Evolutionary conservation across 441 rosid genomes (phyloP).

Genomic region (Pelargonium cotyledonis): DNA sequence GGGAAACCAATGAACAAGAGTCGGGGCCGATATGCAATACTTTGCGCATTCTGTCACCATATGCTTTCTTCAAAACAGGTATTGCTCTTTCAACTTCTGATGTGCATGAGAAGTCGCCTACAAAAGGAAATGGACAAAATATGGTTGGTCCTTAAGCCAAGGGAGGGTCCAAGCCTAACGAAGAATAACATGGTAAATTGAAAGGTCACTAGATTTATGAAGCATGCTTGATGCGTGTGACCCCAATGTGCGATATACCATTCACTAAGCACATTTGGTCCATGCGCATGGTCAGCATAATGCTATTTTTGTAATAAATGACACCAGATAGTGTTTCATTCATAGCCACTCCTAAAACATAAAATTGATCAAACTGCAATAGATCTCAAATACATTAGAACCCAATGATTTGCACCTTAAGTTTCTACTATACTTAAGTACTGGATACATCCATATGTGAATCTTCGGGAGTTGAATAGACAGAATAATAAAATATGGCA

Average conservation of each 20-base stretch:
- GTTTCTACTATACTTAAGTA: background rate
- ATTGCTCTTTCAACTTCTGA: conserved; percentile 31
- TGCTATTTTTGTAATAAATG: too few relatives aligned
- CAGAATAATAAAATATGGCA: background rate
- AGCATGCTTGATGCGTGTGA: too few relatives aligned
- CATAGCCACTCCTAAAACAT: conserved; percentile 4
- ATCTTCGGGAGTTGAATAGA: background rate
- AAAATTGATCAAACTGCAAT: background rate
- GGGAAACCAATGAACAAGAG: conserved; percentile 36
- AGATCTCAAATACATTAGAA: too few relatives aligned
- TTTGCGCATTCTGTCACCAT: conserved; percentile 37
- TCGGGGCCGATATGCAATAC: conserved; percentile 42
- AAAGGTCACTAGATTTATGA: too few relatives aligned
- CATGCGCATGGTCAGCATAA: too few relatives aligned
- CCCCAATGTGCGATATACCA: too few relatives aligned
- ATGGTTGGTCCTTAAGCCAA: background rate
- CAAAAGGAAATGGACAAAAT: background rate
- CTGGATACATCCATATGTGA: background rate
- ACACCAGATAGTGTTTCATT: background rate
- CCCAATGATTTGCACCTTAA: background rate
- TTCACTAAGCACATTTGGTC: too few relatives aligned
- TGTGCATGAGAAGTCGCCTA: conserved; percentile 36
- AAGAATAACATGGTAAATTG: too few relatives aligned
- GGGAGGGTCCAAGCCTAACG: too few relatives aligned
- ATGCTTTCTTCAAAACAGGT: conserved; percentile 36